Evolutionary conservation across 305 asterid species (phyloP).

Genomic region (Plantago rigida): DNA sequence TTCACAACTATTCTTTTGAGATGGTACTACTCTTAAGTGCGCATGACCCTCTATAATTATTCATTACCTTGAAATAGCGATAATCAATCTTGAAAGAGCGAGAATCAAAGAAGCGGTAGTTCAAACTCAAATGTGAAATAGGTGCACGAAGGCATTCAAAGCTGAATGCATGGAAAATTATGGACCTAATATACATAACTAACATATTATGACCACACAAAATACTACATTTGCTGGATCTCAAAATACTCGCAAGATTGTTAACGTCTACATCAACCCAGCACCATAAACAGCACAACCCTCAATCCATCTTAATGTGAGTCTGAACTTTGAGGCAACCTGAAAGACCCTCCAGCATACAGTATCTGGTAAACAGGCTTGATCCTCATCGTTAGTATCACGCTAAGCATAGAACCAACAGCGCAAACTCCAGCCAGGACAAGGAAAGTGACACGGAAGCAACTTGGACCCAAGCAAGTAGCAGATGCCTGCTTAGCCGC

Average conservation of each 20-base stretch:
- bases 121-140: too few species aligned
- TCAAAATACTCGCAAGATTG: slow-evolving; percentile 9
- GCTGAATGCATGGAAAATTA: too few species aligned
- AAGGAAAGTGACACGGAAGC: slow-evolving; percentile 54
- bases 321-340: slow-evolving; percentile 39
- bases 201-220: background rate
- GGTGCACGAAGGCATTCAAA: too few species aligned
- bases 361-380: slow-evolving; percentile 62
- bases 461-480: slow-evolving; percentile 55
- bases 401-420: slow-evolving; percentile 41
- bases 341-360: slow-evolving; percentile 63
- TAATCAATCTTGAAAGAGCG: too few species aligned
- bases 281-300: background rate
- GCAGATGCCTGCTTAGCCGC: slow-evolving; percentile 46
- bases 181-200: background rate
- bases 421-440: slow-evolving; percentile 54
- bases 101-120: too few species aligned
- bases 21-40: too few species aligned
- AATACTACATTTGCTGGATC: background rate
- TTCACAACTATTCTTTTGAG: too few species aligned
- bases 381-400: slow-evolving; percentile 45
- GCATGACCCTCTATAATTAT: too few species aligned
- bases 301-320: slow-evolving; percentile 24
- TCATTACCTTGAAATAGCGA: too few species aligned
- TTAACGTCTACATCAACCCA: background rate